Base-by-base conservation (phyloP, 768 basidiomycete genomes). In the Hericium coralloides region DNA sequence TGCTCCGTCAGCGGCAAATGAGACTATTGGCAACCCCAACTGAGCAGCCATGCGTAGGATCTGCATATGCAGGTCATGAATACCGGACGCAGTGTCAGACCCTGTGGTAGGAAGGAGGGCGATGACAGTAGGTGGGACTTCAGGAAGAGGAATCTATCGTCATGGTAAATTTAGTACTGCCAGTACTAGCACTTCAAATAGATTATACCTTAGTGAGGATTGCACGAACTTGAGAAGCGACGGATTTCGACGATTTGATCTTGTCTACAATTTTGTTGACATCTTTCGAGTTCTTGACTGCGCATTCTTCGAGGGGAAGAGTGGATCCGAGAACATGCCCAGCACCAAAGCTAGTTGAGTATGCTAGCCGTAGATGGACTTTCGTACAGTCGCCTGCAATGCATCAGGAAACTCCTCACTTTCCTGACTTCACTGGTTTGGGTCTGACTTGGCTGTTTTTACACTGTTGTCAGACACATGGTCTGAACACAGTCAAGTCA, bases 171-270 rank as follows among this genome's bases (percentile, higher is more conserved):
- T n/a, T n/a, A n/a, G n/a, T n/a, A n/a, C n/a, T n/a, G n/a, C n/a
- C n/a, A n/a, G n/a, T n/a, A n/a, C n/a, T n/a, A n/a, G n/a, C n/a
- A n/a, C n/a, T n/a, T n/a, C n/a, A n/a, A n/a, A n/a, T n/a, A n/a
- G n/a, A n/a, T n/a, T n/a, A 3, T 41, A 69, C 69, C 60, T 67
- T 69, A 4, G 59, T 53, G 7, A 69, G 47, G 8, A 71, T 68
- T 1, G 67, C 69, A 1, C 65, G 50, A 25, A 63, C 64, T 59
- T 71, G 69, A 1, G 60, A 57, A 0, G 69, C 69, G 2, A 60
- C 20, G 0, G 65, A 63, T 5, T 67, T 66, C 4, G 60, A 39
- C 15, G 64, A 56, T 4, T 55, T 59, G 2, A 67, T 60, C 2
- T 59, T 52, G 0, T 58, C 53, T 69, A 54, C 26, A 26, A 26